phyloP scores from a whole-genome alignment of 257 asterid genomes.

The Ligustrum vulgare region DNA sequence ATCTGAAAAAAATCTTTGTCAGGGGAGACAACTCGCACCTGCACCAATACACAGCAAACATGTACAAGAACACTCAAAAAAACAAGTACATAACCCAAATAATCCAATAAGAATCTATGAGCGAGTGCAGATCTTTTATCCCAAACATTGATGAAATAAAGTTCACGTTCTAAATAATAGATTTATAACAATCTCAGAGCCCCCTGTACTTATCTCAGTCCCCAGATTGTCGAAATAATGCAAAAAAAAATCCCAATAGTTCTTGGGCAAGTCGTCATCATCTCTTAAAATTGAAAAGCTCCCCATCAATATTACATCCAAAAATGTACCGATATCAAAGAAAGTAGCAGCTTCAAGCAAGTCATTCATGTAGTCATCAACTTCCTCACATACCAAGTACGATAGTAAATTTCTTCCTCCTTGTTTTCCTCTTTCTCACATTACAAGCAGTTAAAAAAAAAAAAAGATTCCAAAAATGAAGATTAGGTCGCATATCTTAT shows the following conservation, averaged over 20 bases:
- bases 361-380: background rate
- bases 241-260: background rate
- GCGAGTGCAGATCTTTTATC: background rate
- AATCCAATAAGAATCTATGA: slow-evolving; percentile 7
- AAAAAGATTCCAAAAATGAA: background rate
- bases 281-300: background rate
- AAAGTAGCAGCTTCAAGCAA: background rate
- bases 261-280: background rate
- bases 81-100: slow-evolving; percentile 10
- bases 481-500: background rate
- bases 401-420: background rate
- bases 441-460: background rate
- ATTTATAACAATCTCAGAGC: background rate
- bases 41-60: slow-evolving; percentile 31
- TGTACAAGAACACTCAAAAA: slow-evolving; percentile 11
- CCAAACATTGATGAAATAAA: background rate
- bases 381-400: background rate
- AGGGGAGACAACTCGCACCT: slow-evolving; percentile 99
- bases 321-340: background rate
- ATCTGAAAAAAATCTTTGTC: slow-evolving; percentile 98
- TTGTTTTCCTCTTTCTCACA: background rate
- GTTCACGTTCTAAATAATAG: background rate
- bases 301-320: background rate
- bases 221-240: background rate
- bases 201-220: background rate